Base-by-base conservation (phyloP, 1,139 yeast species). In the Hanseniaspora uvarum region DNA sequence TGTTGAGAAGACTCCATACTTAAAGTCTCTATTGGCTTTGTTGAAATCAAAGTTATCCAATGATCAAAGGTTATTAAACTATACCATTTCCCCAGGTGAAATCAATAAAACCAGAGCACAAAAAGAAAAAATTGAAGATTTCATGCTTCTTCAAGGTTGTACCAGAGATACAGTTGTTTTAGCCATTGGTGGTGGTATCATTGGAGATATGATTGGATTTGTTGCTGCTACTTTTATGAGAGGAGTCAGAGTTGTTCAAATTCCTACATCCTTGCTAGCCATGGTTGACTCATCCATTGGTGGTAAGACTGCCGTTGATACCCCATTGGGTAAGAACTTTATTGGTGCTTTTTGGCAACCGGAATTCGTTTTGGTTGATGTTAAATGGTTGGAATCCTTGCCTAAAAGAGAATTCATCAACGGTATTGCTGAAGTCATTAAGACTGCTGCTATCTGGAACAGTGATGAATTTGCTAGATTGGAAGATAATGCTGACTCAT, bases 231-330 rank as follows among this genome's bases (percentile, higher is more conserved):
- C 98, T 5, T 94, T 92, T 68, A 94, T 94, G 99, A 79, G 99
- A 68, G 99, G 99, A 54, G 95, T 94, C 18, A 78, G 96, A 59
- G 86, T 88, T 57, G 82, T 88, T 44, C 99, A 94, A 69, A 78
- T 94, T 38, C 99, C 99, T 51, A 92, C 98, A 4, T 85, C 95
- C 46, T 72, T 94, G 61, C 74, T 94, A 60, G 83, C 98, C 8
- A 94, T 94, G 99, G 98, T 94, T 21, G 99, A 94, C 69, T 88
- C 97, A 4, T 86, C 96, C 3, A 89, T 94, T 60, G 99, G 99
- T 55, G 99, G 99, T 48, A 94, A 94, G 68, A 94, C 98, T 37
- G 98, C 98, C 43, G 92, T 94, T 58, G 98, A 94, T 67, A 89
- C 97, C n/a, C 96, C 96, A 2, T 70, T 83, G 60, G 98, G 99